Percentiles rank a stretch among this genome's conserved stretches.
These are phyloP conservation scores for Durotheca rogersii DNA, from an alignment of 495 filamentous ascomycete genomes.

Conservation along the genomic window DNA sequence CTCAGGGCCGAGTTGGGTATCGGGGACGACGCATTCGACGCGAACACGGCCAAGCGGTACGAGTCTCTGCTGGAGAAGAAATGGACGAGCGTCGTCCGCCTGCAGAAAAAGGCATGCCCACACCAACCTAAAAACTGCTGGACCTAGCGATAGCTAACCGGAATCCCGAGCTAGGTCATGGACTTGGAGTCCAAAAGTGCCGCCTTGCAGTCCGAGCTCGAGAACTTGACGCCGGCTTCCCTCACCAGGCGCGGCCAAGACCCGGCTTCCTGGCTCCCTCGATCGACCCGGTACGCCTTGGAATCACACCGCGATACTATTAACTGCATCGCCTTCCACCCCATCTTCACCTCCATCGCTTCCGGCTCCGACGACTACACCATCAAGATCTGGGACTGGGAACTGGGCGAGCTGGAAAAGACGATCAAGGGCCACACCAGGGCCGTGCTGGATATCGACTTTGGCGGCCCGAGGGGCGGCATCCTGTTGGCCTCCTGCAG, in stretches of 20 bases:
- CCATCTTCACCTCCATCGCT: slow-evolving; percentile 75
- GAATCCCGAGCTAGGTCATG: slow-evolving; percentile 61
- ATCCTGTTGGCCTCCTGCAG: slow-evolving; percentile 75
- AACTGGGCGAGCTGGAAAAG: slow-evolving; percentile 73
- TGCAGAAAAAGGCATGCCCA: slow-evolving; percentile 58
- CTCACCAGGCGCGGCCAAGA: slow-evolving; percentile 67
- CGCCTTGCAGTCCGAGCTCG: slow-evolving; percentile 67
- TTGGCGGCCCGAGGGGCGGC: slow-evolving; percentile 70
- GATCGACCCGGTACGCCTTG: slow-evolving; percentile 64
- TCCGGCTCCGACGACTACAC: slow-evolving; percentile 72
- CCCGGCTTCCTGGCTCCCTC: slow-evolving; percentile 73
- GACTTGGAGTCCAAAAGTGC: slow-evolving; percentile 67
- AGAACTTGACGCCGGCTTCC: slow-evolving; percentile 69
- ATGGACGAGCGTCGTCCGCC: background rate
- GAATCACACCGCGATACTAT: slow-evolving; percentile 69
- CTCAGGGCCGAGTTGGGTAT: slow-evolving; percentile 59
- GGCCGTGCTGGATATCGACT: slow-evolving; percentile 73
- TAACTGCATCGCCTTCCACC: slow-evolving; percentile 78
- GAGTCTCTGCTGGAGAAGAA: slow-evolving; percentile 36
- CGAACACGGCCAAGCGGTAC: slow-evolving; percentile 68
- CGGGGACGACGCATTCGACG: slow-evolving; percentile 60
- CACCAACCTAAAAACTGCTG: too few relatives aligned
- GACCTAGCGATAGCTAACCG: slow-evolving; percentile 12
- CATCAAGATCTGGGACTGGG: slow-evolving; percentile 87
- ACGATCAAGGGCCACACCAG: slow-evolving; percentile 82